These are phyloP conservation scores for Linderniella brevidens DNA, from an alignment of 257 asterid species.

Conservation along the genomic window DNA sequence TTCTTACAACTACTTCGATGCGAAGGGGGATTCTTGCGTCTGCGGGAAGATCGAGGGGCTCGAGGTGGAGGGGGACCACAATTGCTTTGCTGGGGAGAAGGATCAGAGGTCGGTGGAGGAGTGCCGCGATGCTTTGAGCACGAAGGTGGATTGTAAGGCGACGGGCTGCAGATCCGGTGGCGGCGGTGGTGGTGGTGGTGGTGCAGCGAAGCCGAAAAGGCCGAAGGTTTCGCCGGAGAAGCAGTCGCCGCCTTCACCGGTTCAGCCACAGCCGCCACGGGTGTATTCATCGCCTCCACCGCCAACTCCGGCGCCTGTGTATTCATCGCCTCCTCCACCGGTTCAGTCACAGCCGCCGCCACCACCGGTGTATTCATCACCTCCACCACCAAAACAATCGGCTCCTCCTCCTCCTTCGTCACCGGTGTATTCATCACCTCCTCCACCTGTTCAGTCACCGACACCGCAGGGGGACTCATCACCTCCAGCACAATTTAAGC, in stretches of 20 bases:
- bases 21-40: constrained; percentile 13
- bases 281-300: constrained; percentile 5
- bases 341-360: constrained; percentile 4
- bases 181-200: constrained; percentile 10
- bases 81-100: constrained; percentile 26
- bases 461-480: no score
- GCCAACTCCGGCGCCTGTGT: not conserved
- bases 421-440: no score
- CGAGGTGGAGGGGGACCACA: constrained; percentile 21
- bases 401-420: not conserved
- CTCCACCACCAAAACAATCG: not conserved
- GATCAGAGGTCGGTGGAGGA: constrained; percentile 33
- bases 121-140: constrained; percentile 22
- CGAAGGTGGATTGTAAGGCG: constrained; percentile 32
- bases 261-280: not conserved
- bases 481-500: no score
- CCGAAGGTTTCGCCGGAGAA: not conserved
- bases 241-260: not conserved
- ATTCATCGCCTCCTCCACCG: constrained; percentile 1
- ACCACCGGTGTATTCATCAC: not conserved
- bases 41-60: constrained; percentile 11
- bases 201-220: not conserved
- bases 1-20: constrained; percentile 37
- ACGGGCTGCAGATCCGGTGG: constrained; percentile 18
- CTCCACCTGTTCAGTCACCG: no score